A percentile compares a stretch with the other conserved stretches of the same genome.
These are phyloP conservation scores for Capsicum baccatum DNA, from an alignment of 257 asterid species.

Conservation along the genomic window DNA sequence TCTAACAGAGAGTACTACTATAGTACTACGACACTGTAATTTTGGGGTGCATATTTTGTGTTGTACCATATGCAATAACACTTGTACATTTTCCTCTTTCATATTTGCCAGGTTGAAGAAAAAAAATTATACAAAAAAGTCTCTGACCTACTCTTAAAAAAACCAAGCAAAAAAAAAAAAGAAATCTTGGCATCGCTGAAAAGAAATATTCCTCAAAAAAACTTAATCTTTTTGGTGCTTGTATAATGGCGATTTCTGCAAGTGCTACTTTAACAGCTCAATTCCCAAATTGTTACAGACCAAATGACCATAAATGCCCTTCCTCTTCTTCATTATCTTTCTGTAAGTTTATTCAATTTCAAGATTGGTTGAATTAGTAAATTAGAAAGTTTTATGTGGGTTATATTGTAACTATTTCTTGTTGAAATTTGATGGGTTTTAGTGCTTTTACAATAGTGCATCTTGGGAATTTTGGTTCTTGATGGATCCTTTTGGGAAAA, in stretches of 20 bases:
- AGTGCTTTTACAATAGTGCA: not conserved
- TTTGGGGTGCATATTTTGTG: not conserved
- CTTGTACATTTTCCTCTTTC: not conserved
- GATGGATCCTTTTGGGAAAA: not conserved
- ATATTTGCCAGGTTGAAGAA: not conserved
- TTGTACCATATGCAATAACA: not conserved
- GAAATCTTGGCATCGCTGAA: not conserved
- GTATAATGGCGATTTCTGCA: conserved; percentile 23
- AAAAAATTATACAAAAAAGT: not conserved
- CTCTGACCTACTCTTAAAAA: too few relatives aligned
- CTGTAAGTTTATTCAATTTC: not conserved
- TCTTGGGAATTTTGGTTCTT: not conserved
- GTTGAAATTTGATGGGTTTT: not conserved
- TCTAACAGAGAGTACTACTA: too few relatives aligned
- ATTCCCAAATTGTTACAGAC: not conserved
- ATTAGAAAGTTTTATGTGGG: not conserved
- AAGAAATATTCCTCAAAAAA: not conserved
- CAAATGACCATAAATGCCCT: conserved; percentile 1
- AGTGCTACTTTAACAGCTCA: not conserved
- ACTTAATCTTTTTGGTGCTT: not conserved
- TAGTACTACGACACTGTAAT: not conserved
- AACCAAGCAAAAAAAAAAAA: not conserved
- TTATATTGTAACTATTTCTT: not conserved
- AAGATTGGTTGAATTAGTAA: not conserved
- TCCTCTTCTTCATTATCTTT: not conserved